A percentile compares a stretch with the other conserved stretches of the same genome.
phyloP scores from a whole-genome alignment of 164 flowering plant species.

The Akebia trifoliata region DNA sequence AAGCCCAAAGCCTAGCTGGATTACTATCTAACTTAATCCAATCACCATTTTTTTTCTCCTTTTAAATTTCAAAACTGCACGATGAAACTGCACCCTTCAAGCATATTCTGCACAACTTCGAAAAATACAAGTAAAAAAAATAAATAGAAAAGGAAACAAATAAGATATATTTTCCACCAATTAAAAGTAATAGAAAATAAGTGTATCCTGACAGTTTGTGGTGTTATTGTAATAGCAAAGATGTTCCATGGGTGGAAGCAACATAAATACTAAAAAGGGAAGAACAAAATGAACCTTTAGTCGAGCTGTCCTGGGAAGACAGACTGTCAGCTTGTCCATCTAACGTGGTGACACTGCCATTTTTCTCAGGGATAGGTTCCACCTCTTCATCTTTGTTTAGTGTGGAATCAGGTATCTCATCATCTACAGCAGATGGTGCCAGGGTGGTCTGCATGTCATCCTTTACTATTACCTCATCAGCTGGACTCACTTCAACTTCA shows the following conservation, averaged over 20 bases:
- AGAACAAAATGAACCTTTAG: constrained; percentile 43
- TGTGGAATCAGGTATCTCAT: constrained; percentile 16
- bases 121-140: too few species aligned
- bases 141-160: too few species aligned
- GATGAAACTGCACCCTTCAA: not conserved
- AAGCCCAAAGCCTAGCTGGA: too few species aligned
- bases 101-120: too few species aligned
- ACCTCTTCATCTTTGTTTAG: constrained; percentile 21
- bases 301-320: constrained; percentile 24
- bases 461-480: constrained; percentile 10
- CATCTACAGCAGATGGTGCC: constrained; percentile 10
- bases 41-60: not conserved
- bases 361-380: constrained; percentile 26
- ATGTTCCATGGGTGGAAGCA: too few species aligned
- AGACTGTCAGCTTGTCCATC: constrained; percentile 11
- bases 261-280: not conserved
- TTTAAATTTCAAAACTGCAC: not conserved
- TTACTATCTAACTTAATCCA: not conserved
- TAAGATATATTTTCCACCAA: too few species aligned
- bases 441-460: constrained; percentile 10
- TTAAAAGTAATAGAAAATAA: too few species aligned
- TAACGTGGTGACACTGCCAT: constrained; percentile 23
- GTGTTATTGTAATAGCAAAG: too few species aligned
- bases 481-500: constrained; percentile 23
- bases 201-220: too few species aligned